Evolutionary conservation across 495 filamentous ascomycete species (phyloP).

Genomic region (Cercophora samala): DNA sequence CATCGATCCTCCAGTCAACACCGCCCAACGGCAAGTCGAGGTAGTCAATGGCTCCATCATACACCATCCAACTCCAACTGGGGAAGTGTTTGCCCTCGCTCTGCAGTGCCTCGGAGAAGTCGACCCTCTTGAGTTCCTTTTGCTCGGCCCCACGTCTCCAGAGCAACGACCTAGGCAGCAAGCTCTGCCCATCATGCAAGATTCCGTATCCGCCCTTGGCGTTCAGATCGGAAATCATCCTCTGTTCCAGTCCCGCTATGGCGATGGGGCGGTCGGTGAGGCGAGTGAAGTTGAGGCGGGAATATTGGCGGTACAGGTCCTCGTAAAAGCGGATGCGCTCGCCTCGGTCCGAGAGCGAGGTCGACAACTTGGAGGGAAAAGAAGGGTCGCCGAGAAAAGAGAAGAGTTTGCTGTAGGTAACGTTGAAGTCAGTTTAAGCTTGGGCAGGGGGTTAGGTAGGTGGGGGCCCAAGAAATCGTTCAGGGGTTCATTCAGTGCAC

Average conservation of each 20-base stretch:
- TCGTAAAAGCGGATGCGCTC: slow-evolving; percentile 30
- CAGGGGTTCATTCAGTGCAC: not conserved
- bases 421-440: too few relatives aligned
- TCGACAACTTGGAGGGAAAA: slow-evolving; percentile 30
- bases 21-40: not conserved
- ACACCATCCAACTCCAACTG: slow-evolving; percentile 19
- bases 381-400: slow-evolving; percentile 37
- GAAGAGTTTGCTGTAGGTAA: slow-evolving; percentile 29
- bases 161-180: slow-evolving; percentile 26
- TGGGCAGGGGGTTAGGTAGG: too few relatives aligned
- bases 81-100: slow-evolving; percentile 2
- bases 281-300: slow-evolving; percentile 29
- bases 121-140: not conserved
- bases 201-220: slow-evolving; percentile 27
- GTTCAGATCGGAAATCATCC: slow-evolving; percentile 24
- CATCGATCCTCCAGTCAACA: slow-evolving; percentile 7
- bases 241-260: slow-evolving; percentile 33
- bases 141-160: slow-evolving; percentile 17
- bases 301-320: slow-evolving; percentile 33
- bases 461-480: not conserved
- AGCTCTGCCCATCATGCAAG: slow-evolving; percentile 19
- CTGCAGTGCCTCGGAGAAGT: not conserved
- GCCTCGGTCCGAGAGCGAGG: slow-evolving; percentile 12
- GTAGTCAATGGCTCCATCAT: slow-evolving; percentile 7
- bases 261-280: slow-evolving; percentile 31